Evolutionary conservation across 2,329 filamentous ascomycete species (phyloP), one percentile per base, ranked within the genome.

Genomic region (Microsporum ferrugineum): DNA sequence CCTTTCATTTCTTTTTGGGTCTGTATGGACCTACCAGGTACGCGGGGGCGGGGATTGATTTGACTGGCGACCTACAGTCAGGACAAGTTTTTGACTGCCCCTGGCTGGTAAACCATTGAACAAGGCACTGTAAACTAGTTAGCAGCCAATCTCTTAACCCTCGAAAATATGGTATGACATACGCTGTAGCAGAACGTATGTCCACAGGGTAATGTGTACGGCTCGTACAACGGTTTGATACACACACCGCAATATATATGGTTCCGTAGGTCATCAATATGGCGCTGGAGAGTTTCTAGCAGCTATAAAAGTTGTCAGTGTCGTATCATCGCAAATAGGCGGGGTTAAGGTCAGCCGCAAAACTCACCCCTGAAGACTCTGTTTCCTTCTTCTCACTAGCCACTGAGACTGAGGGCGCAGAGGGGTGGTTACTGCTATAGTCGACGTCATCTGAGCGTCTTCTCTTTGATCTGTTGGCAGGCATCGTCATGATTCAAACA

Each of bases 151-250:
- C 34, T 39, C 12, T 10, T 23, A 14, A 4, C 6, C 5, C 27
- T 10, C 2, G 23, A 14, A 51, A 12, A 29, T 14, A 31, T 51
- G 5, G n/a, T 57, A 39, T 12, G 34, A 73, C 80, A 71, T 65
- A 84, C 82, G 51, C 80, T 83, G 69, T 88, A 88, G 74, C 86
- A 88, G 72, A 87, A 88, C 5, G 85, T 88, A 70, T 88, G 86
- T 2, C 86, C 86, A 67, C 86, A 88, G 5, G 78, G 78, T 59
- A 88, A 78, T 17, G 83, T 85, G 72, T 84, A 88, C 1, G 86
- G 86, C 71, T 88, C 85, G 72, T 87, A 88, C 57, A 88, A 78
- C 57, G 85, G 79, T 60, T 82, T 80, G 65, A 86, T 82, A 72
- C 86, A 88, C 64, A 88, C 84, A 65, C 84, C 84, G 75, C 86